These are phyloP conservation scores for Lycium barbarum DNA, from an alignment of 257 asterid genomes.

Conservation along the genomic window DNA sequence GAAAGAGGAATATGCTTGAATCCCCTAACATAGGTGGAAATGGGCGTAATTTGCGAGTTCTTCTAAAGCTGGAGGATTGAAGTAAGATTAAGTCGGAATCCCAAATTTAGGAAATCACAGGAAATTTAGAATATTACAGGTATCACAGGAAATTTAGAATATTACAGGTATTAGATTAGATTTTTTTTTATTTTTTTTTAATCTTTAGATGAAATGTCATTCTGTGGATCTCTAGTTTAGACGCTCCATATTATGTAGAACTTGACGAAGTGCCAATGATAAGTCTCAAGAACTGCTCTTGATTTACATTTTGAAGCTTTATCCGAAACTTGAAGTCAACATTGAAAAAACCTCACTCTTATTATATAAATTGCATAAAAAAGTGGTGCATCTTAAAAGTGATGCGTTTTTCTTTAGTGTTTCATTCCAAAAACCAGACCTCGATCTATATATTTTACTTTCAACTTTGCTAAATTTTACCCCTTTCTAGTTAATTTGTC, in stretches of 20 bases:
- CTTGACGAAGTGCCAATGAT: background rate
- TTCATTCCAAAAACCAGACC: background rate
- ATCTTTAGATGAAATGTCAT: no score
- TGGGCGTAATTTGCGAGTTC: no score
- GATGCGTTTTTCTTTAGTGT: conserved; percentile 9
- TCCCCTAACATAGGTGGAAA: no score
- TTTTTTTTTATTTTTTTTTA: no score
- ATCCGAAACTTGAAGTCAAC: background rate
- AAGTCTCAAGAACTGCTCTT: background rate
- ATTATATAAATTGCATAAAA: background rate
- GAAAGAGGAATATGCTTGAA: no score
- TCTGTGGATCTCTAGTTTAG: background rate
- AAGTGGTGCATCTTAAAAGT: background rate
- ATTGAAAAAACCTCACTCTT: background rate
- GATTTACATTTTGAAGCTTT: background rate
- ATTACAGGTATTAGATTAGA: no score
- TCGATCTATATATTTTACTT: background rate
- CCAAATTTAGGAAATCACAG: no score
- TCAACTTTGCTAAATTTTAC: background rate
- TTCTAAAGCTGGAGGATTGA: no score
- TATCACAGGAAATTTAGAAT: no score
- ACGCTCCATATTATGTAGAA: background rate
- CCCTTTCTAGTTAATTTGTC: conserved; percentile 12
- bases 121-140: no score
- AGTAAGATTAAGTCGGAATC: no score